Base-by-base conservation (phyloP, 2,329 filamentous ascomycete species). In the Diplodia seriata region DNA sequence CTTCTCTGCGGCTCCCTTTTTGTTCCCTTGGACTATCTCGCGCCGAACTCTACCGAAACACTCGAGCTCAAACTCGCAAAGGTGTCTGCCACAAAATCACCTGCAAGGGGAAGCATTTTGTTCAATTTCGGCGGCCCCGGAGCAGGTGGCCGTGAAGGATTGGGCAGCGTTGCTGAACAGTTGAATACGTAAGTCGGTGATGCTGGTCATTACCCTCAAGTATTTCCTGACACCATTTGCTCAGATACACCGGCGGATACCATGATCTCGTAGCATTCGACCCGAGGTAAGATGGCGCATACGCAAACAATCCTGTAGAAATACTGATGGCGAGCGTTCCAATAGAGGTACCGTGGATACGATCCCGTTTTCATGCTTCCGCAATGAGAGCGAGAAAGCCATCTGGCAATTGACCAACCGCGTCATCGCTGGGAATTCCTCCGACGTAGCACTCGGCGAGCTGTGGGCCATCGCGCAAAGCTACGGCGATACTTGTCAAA, bases 21-120 rank as follows among this genome's bases (percentile, higher is more conserved):
- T 1, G 77, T 79, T 1, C 78, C 78, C 1, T 72, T 79, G 0
- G 78, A 80, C 68, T 79, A 79, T 66, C 73, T 72, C 7, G 67
- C 73, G n/a, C 47, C n/a, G n/a, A n/a, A n/a, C n/a, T n/a, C n/a
- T n/a, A n/a, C n/a, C n/a, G n/a, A n/a, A n/a, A n/a, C n/a, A n/a
- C n/a, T n/a, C 68, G 9, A 69, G 5, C 47, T 75, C 2, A 29
- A 67, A 12, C 31, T 74, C 2, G 20, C 71, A 11, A 71, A 68
- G 38, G 54, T 69, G 18, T n/a, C 57, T 29, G 73, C 73, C 7
- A 66, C 53, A 2, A 65, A 71, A 23, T 14, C 68, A 29, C 73
- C 71, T 0, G 49, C 51, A 12, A 66, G 67, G 8, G 73, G 73
- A 26, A 72, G 62, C 23, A 70, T 75, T 2, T 36, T 73, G 18